phyloP scores from a whole-genome alignment of 768 basidiomycete species.

The Paxillus ammoniavirescens region DNA sequence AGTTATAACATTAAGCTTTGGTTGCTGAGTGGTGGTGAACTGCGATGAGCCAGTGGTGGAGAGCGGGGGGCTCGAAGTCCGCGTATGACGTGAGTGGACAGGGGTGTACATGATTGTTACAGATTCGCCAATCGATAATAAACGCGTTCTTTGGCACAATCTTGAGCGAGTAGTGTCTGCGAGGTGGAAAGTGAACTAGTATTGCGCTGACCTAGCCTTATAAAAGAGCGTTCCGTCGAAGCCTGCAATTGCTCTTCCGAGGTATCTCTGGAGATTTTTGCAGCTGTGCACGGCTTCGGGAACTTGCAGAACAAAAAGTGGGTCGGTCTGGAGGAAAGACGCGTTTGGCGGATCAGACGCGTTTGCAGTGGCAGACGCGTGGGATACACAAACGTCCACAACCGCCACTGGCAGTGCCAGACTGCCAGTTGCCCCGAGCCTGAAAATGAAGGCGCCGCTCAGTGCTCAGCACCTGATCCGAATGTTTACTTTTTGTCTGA shows the following conservation, averaged over 20 bases:
- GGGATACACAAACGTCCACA: conserved; percentile 5
- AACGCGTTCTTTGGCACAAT: neutral
- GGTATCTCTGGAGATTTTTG: neutral
- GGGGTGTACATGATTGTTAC: conserved; percentile 14
- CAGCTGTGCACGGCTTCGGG: conserved; percentile 6
- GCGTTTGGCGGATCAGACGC: conserved; percentile 20
- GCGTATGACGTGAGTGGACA: conserved; percentile 26
- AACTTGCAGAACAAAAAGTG: conserved; percentile 11
- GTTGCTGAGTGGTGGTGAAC: conserved; percentile 41
- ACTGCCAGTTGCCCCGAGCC: neutral
- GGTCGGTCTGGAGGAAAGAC: conserved; percentile 8
- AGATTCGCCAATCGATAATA: neutral
- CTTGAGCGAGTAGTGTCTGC: neutral
- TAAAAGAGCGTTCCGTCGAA: neutral
- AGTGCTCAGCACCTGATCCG: neutral
- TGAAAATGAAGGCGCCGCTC: neutral
- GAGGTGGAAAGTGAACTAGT: conserved; percentile 2
- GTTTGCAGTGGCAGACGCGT: conserved; percentile 13
- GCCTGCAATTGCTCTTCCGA: neutral
- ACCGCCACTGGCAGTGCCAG: neutral
- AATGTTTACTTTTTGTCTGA: neutral
- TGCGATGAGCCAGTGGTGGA: conserved; percentile 40
- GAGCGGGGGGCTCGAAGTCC: conserved; percentile 30
- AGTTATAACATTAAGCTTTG: conserved; percentile 66
- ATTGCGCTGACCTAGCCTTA: neutral